These are phyloP conservation scores for Lignosus rhinocerotis DNA, from an alignment of 1,284 basidiomycete genomes.

Conservation along the genomic window DNA sequence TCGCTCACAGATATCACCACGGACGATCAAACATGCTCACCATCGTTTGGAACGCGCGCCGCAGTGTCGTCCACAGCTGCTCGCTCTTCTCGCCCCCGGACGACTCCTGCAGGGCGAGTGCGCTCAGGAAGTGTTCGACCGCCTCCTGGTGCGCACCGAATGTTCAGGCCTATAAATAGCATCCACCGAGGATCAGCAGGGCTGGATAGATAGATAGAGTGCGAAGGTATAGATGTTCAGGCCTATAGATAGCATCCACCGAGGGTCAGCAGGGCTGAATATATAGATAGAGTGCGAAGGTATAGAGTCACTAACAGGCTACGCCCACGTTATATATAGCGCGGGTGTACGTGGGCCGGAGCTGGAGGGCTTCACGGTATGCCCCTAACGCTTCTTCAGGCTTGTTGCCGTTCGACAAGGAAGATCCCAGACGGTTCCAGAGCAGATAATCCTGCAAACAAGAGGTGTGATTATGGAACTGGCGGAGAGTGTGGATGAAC, in stretches of 20 bases:
- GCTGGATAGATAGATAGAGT: not conserved
- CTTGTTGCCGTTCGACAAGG: conserved; percentile 91
- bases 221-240: conserved; percentile 61
- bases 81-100: conserved; percentile 72
- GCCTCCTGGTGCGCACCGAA: conserved; percentile 96
- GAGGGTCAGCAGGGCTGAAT: not conserved
- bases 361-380: conserved; percentile 90
- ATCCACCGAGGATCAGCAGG: not conserved
- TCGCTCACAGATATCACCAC: conserved; percentile 1
- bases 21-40: conserved; percentile 45
- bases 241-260: conserved; percentile 45
- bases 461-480: not conserved
- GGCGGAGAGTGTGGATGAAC: conserved; percentile 13
- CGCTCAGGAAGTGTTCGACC: conserved; percentile 94
- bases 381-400: conserved; percentile 96
- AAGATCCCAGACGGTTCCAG: conserved; percentile 97
- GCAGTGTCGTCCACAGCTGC: conserved; percentile 91
- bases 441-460: conserved; percentile 82
- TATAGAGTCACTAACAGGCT: conserved; percentile 66
- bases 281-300: not conserved
- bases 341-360: conserved; percentile 94
- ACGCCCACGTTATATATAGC: conserved; percentile 98
- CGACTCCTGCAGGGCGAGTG: conserved; percentile 79
- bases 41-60: conserved; percentile 82
- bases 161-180: conserved; percentile 74